phyloP scores from a whole-genome alignment of 768 basidiomycete genomes.

The Strobilomyces echinocephalus region DNA sequence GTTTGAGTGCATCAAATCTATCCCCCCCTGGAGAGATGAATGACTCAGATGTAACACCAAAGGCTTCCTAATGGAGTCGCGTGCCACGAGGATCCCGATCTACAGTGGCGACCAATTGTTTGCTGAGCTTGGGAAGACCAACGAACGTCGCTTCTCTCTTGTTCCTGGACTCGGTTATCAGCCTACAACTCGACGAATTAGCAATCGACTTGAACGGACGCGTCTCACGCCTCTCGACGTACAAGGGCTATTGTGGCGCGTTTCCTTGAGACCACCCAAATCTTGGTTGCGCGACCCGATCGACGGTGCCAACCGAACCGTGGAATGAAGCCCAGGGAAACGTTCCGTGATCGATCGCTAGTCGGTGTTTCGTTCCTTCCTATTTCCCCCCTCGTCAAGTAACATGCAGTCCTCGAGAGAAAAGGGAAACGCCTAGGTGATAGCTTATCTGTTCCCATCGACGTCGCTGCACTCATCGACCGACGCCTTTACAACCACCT shows the following conservation, averaged over 20 bases:
- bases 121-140: background rate
- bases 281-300: slow-evolving; percentile 1
- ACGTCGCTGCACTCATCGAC: background rate
- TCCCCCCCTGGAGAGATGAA: background rate
- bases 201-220: background rate
- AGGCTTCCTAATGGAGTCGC: background rate
- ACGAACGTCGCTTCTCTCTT: background rate
- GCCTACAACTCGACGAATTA: background rate
- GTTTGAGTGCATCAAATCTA: background rate
- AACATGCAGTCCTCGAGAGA: background rate
- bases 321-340: background rate
- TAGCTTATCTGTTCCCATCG: background rate
- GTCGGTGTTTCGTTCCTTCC: background rate
- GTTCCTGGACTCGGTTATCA: slow-evolving; percentile 8
- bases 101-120: background rate
- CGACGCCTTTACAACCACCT: background rate
- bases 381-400: background rate
- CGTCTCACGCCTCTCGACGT: background rate
- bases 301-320: slow-evolving; percentile 5
- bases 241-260: slow-evolving; percentile 4
- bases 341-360: background rate
- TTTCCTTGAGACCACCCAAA: background rate
- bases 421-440: background rate
- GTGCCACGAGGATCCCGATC: background rate
- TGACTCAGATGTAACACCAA: background rate